Percentiles rank a stretch among this genome's conserved stretches.
phyloP scores from a whole-genome alignment of 2,329 filamentous ascomycete species.

The Grosmannia huntii region DNA sequence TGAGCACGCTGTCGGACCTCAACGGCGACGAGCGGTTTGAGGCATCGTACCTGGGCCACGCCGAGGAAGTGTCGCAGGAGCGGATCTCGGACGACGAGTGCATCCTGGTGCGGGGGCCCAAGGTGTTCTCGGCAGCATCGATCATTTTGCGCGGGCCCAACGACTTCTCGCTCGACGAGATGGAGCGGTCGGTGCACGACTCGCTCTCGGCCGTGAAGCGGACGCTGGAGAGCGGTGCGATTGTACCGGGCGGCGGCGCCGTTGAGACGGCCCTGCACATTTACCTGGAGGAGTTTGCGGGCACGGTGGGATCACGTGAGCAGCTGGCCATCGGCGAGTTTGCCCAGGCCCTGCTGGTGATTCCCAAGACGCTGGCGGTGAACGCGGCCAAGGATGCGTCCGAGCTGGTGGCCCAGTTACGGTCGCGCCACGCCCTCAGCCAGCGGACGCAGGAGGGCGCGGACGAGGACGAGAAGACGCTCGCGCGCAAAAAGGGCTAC shows the following conservation, averaged over 20 bases:
- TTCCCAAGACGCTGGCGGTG: conserved; percentile 91
- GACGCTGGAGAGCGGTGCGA: conserved; percentile 89
- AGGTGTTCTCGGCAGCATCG: conserved; percentile 84
- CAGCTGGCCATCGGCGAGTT: conserved; percentile 98
- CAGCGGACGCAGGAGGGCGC: conserved; percentile 66
- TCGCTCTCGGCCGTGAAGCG: conserved; percentile 94
- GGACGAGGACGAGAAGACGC: conserved; percentile 68
- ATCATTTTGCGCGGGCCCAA: conserved; percentile 93
- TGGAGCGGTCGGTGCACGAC: conserved; percentile 97
- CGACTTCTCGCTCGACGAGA: conserved; percentile 94
- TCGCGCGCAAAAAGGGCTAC: conserved; percentile 92
- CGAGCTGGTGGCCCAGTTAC: conserved; percentile 89
- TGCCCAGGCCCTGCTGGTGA: conserved; percentile 82
- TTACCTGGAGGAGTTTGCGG: conserved; percentile 96
- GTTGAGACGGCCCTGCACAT: conserved; percentile 99
- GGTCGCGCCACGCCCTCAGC: conserved; percentile 84
- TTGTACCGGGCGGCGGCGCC: conserved; percentile 90
- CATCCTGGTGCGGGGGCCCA: conserved; percentile 92
- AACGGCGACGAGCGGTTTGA: conserved; percentile 98
- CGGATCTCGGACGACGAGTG: conserved; percentile 98
- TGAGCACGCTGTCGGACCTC: conserved; percentile 87
- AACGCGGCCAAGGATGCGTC: conserved; percentile 96
- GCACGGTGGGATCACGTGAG: conserved; percentile 91
- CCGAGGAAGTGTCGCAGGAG: conserved; percentile 95
- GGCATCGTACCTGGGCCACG: conserved; percentile 72